These are phyloP conservation scores for Ceriops tagal DNA, from an alignment of 345 rosid genomes.

Conservation along the genomic window DNA sequence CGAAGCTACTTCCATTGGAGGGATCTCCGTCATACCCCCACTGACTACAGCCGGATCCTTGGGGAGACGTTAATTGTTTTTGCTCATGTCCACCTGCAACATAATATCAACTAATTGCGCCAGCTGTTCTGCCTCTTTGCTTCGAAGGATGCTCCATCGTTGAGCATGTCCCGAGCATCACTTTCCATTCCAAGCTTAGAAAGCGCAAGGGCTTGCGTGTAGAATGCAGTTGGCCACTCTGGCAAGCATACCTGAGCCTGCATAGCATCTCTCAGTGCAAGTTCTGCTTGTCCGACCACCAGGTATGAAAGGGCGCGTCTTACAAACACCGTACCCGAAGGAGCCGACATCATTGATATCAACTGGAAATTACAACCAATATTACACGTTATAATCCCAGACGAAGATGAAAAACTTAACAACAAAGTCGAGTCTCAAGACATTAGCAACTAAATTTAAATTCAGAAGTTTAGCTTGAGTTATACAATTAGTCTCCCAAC, in stretches of 20 bases:
- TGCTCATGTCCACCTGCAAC: too few species aligned
- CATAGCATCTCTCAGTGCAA: conserved; percentile 95
- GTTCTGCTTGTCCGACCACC: conserved; percentile 84
- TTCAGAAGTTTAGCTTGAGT: too few species aligned
- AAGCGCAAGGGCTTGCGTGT: conserved; percentile 92
- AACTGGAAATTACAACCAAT: conserved; percentile 35
- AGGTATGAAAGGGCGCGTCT: conserved; percentile 68
- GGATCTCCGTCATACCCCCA: background rate
- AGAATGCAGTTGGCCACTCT: conserved; percentile 96
- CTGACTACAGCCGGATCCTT: too few species aligned
- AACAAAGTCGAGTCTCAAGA: too few species aligned
- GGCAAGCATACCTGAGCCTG: conserved; percentile 97
- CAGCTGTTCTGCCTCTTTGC: conserved; percentile 81
- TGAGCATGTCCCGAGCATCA: conserved; percentile 96
- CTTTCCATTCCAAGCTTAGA: conserved; percentile 96
- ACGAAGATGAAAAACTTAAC: too few species aligned
- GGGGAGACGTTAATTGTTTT: too few species aligned
- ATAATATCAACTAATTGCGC: conserved; percentile 36
- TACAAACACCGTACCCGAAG: conserved; percentile 79
- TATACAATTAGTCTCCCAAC: too few species aligned
- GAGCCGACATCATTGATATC: conserved; percentile 77
- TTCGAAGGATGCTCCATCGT: conserved; percentile 88
- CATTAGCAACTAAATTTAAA: too few species aligned
- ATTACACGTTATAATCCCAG: background rate
- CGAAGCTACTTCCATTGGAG: too few species aligned